Conservation (phyloP, 257 asterid species). For the Linderniella brevidens region DNA sequence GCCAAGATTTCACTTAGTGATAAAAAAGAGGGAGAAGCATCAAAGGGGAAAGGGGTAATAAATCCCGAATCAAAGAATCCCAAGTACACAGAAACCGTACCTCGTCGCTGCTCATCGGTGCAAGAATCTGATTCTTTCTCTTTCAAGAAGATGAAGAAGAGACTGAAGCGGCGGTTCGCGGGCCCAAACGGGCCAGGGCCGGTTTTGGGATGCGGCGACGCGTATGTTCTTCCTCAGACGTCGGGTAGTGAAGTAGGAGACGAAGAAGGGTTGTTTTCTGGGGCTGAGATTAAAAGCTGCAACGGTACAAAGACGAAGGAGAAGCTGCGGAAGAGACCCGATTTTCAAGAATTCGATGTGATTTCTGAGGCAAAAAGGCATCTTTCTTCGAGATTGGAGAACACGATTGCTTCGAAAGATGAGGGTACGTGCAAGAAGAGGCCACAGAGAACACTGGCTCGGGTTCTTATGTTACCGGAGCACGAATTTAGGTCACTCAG, state of each 20-base stretch:
- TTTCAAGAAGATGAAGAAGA: conserved; percentile 40
- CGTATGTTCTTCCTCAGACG: conserved; percentile 11
- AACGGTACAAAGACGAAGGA: conserved; percentile 9
- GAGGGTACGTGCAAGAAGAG: conserved; percentile 13
- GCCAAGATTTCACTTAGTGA: conserved; percentile 29
- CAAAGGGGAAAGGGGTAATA: too few relatives aligned
- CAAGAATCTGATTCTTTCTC: conserved; percentile 26
- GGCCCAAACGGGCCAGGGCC: conserved; percentile 13
- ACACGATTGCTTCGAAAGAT: conserved; percentile 6
- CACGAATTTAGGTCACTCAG: conserved; percentile 16
- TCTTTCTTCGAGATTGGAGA: conserved; percentile 42
- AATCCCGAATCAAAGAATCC: conserved; percentile 22
- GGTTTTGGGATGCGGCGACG: conserved; percentile 5
- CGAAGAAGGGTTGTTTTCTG: too few relatives aligned
- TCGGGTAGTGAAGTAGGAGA: conserved; percentile 7
- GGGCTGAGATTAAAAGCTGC: too few relatives aligned
- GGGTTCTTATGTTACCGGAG: conserved; percentile 51
- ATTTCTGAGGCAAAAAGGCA: conserved; percentile 67
- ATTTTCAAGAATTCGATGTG: conserved; percentile 23
- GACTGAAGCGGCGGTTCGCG: conserved; percentile 36
- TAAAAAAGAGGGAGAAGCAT: conserved; percentile 15
- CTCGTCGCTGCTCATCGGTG: conserved; percentile 34
- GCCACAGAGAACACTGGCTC: conserved; percentile 32
- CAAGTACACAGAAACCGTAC: conserved; percentile 15
- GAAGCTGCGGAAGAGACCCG: conserved; percentile 19